phyloP scores from a whole-genome alignment of 2,329 filamentous ascomycete genomes.

The Metarhizium humberi region DNA sequence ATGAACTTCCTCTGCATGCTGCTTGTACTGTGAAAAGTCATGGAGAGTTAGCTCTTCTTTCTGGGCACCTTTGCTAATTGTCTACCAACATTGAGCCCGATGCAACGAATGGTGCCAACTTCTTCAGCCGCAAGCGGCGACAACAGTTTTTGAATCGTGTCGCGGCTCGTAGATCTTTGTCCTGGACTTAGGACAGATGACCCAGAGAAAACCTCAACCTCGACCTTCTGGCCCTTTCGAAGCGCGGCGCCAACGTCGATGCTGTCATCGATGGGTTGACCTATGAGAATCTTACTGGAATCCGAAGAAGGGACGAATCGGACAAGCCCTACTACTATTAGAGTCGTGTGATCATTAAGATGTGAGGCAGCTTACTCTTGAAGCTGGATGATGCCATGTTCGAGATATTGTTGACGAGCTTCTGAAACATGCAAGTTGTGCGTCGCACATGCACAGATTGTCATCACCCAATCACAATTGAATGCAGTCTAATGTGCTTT shows the following conservation, averaged over 20 bases:
- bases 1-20: background rate
- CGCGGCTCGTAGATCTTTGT: background rate
- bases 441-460: too few species aligned
- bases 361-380: too few species aligned
- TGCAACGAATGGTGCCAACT: conserved; percentile 48
- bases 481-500: too few species aligned
- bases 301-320: conserved; percentile 47
- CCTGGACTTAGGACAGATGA: background rate
- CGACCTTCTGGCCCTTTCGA: background rate
- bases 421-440: too few species aligned
- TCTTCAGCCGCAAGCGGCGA: conserved; percentile 27
- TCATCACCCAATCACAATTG: too few species aligned
- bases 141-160: conserved; percentile 35
- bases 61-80: background rate
- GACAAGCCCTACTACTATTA: conserved; percentile 38
- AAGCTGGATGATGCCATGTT: too few species aligned
- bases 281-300: conserved; percentile 39
- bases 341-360: too few species aligned
- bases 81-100: conserved; percentile 42
- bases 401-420: too few species aligned
- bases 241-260: background rate
- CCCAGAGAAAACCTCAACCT: background rate
- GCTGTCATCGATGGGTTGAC: conserved; percentile 34
- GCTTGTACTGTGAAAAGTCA: background rate
- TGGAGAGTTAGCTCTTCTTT: background rate